Evolutionary conservation across 345 rosid genomes (phyloP).

Genomic region (Pistacia atlantica): DNA sequence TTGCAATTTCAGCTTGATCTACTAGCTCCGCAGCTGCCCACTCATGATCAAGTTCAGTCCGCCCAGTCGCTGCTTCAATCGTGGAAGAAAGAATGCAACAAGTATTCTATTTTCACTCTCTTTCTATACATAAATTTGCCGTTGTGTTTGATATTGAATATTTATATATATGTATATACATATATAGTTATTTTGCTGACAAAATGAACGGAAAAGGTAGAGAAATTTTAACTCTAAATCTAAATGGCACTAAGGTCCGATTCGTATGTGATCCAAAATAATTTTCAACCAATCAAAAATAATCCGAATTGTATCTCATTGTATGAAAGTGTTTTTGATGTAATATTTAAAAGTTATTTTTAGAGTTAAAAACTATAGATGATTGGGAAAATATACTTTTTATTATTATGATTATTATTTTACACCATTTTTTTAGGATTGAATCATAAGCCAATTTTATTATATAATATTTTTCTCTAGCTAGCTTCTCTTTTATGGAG

Average conservation of each 20-base stretch:
- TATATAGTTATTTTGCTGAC: not conserved
- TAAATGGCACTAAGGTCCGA: not conserved
- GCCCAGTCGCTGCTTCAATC: conserved; percentile 64
- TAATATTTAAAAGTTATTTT: too few species aligned
- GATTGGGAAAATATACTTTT: too few species aligned
- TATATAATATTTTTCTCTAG: too few species aligned
- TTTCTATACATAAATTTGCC: not conserved
- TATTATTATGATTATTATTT: too few species aligned
- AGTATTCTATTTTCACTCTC: conserved; percentile 30
- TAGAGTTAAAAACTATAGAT: too few species aligned
- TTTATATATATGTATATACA: not conserved
- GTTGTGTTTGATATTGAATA: not conserved
- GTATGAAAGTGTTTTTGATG: too few species aligned
- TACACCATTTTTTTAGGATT: too few species aligned
- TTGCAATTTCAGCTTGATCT: conserved; percentile 81
- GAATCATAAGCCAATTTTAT: too few species aligned
- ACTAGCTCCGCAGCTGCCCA: conserved; percentile 81
- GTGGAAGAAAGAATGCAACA: conserved; percentile 63
- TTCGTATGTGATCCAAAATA: too few species aligned
- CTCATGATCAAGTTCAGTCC: conserved; percentile 54
- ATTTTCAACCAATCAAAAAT: too few species aligned
- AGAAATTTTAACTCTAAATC: not conserved
- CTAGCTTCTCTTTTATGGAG: not conserved
- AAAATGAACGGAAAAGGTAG: not conserved
- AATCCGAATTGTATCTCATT: too few species aligned